Evolutionary conservation across 2,329 filamentous ascomycete genomes (phyloP), one percentile per base, ranked within the genome.

Genomic region (Epichloe elymi): DNA sequence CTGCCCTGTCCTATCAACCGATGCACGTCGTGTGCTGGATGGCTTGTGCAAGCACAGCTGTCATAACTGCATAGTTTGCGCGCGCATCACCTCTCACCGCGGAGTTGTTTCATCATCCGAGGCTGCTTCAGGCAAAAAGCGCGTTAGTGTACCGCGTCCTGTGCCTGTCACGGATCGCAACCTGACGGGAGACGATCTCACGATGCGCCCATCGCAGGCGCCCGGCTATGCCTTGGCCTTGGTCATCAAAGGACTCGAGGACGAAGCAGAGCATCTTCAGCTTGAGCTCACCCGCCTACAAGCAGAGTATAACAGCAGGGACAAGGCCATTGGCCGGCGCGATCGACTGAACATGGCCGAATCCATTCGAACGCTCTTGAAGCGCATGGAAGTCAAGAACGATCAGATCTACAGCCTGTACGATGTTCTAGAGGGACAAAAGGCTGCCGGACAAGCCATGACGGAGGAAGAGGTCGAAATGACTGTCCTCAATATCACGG

Each of bases 341-440:
- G 78, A 82, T 58, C 78, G 86, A 54, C 76, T 81, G 54, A 67
- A 70, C 4, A 65, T 89, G 50, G 75, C 78, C 30, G 72, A 71
- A 30, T 76, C 76, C 51, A 83, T 91, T 37, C 74, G 81, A 54
- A 70, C 70, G 20, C 61, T 88, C 19, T 70, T 85, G 41, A 74
- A 74, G 54, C 74, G 78, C 49, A 78, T 88, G 23, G 84, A 89
- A 60, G 74, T 77, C 60, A 88, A 90, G 67, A 80, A 82, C 26
- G 83, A 86, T 54, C 85, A 90, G 65, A 82, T 95, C 41, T 94
- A 95, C 67, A 78, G 80, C 41, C 72, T 95, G 14, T 87, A 90
- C 59, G 88, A 95, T 63, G 87, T 93, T 1, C 73, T 93, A 0
- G 87, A 91, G 65, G 86, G 84, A 5, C 86, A 90, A 63, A 63